Base-by-base conservation (phyloP, 139 green algal genomes). In the Tetradesmus lagerheimii region DNA sequence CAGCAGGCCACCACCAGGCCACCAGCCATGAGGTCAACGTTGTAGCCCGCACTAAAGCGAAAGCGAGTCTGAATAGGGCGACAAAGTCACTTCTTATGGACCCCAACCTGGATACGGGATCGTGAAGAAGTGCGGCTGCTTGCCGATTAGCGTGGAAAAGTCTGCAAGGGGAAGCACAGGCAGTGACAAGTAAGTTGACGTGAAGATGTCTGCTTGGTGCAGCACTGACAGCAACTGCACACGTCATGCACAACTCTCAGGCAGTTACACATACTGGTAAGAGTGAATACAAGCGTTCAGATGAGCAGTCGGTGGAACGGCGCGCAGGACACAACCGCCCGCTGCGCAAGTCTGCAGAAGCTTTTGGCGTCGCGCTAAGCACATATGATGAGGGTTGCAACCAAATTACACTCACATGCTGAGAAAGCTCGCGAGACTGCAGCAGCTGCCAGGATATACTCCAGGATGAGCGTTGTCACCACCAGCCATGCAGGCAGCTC, bases 391-490 rank as follows among this genome's bases (percentile, higher is more conserved):
- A n/a, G 62, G 6, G 4, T 29, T 5, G 4, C 11, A 8, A 74
- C 62, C 11, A 74, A n/a, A 27, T 74, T 9, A 11, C 11, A 5
- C 74, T 80, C 74, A 91, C 97, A 98, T 41, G 90, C 92, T 0
- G 94, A 94, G 64, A 95, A 96, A 20, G 93, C 93, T 3, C 96
- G 93, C 1, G 94, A 93, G 14, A 97, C 92, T 1, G 95, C 96
- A 0, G 96, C 93, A 0, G 39, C 86, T 8, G 92, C 93, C 79
- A 85, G 14, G 79, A 85, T 85, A 37, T 85, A 85, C 15, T 85
- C 41, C 79, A 85, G 27, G 4, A 85, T 64, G 29, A 85, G 79
- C 25, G 79, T 85, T 15, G 79, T 85, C 41, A 71, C 79, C 25
- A 85, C 27, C 43, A 57, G 38, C 79, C 94, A 98, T 31, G 93